Conservation (phyloP, 2,329 filamentous ascomycete genomes). For the Mollisia scopiformis region DNA sequence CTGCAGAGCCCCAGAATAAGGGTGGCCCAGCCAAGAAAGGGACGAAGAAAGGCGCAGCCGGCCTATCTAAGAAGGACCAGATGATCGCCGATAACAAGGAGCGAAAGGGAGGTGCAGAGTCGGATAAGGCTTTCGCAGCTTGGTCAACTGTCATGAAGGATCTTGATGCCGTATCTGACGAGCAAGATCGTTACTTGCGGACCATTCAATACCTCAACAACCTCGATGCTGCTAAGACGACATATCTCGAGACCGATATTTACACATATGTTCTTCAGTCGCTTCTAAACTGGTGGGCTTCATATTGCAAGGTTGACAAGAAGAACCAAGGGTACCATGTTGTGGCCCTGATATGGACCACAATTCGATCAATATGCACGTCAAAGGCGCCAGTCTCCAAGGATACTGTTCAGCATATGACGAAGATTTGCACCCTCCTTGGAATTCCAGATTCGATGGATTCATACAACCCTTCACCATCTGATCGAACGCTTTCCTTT, state of each 20-base stretch:
- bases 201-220: conserved; percentile 34
- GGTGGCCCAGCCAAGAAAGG: conserved; percentile 32
- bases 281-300: conserved; percentile 51
- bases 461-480: conserved; percentile 18
- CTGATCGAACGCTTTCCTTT: conserved; percentile 48
- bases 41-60: conserved; percentile 43
- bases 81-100: conserved; percentile 37
- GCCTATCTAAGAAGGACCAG: conserved; percentile 39
- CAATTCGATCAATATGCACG: conserved; percentile 41
- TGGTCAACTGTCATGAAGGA: conserved; percentile 36
- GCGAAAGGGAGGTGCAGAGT: conserved; percentile 33
- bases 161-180: conserved; percentile 29
- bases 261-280: conserved; percentile 51
- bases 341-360: conserved; percentile 50
- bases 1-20: conserved; percentile 11
- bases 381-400: conserved; percentile 43
- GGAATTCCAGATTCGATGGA: conserved; percentile 38
- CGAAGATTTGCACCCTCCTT: conserved; percentile 36
- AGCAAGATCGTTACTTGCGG: conserved; percentile 35
- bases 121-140: conserved; percentile 35
- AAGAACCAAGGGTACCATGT: conserved; percentile 42
- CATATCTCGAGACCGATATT: conserved; percentile 37
- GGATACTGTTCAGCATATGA: conserved; percentile 41
- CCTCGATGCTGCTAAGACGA: conserved; percentile 32
- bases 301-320: conserved; percentile 39